A percentile compares a stretch with the other conserved stretches of the same genome.
phyloP scores from a whole-genome alignment of 345 rosid genomes.

The Syzygium aromaticum region DNA sequence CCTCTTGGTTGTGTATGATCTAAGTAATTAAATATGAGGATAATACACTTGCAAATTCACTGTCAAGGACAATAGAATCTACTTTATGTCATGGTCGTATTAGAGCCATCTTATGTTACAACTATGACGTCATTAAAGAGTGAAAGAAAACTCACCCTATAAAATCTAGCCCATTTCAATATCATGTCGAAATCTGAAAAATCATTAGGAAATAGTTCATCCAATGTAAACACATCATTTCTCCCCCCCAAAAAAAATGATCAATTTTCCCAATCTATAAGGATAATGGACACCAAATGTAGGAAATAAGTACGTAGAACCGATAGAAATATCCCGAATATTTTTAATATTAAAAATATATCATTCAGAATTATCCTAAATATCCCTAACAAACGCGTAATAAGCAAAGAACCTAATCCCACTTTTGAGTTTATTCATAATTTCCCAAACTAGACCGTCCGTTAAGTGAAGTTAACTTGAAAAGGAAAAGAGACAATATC shows the following conservation, averaged over 20 bases:
- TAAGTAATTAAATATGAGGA: neutral
- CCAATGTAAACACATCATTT: neutral
- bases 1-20: neutral
- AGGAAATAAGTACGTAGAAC: neutral
- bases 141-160: neutral
- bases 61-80: neutral
- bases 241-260: no score
- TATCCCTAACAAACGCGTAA: neutral
- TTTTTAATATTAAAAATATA: neutral
- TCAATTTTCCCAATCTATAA: neutral
- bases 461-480: neutral
- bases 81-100: neutral
- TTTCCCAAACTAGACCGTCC: neutral
- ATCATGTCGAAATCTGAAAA: neutral
- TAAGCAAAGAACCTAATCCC: neutral
- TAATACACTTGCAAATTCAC: neutral
- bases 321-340: neutral
- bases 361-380: neutral
- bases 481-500: neutral
- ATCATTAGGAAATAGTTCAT: neutral
- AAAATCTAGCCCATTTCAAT: neutral
- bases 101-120: neutral
- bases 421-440: neutral
- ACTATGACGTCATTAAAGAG: neutral
- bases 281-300: neutral